These are phyloP conservation scores for Limonium bicolor DNA, from an alignment of 148 eudicot genomes.

Conservation along the genomic window DNA sequence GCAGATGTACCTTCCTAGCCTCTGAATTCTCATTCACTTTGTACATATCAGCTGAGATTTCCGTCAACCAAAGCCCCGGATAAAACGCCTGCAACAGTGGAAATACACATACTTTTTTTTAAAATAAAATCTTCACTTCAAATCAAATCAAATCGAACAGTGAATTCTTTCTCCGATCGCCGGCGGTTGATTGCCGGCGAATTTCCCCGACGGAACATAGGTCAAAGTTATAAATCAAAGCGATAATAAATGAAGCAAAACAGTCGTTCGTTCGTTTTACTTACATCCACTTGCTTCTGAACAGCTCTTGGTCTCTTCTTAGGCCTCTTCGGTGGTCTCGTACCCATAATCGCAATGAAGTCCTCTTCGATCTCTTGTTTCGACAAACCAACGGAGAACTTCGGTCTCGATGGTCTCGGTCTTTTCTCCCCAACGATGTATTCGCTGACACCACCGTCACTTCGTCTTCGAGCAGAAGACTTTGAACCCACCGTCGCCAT, in stretches of 20 bases:
- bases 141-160: slow-evolving; percentile 10
- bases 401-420: slow-evolving; percentile 16
- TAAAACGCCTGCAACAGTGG: slow-evolving; percentile 20
- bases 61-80: slow-evolving; percentile 39
- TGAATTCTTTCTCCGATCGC: neutral
- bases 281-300: slow-evolving; percentile 39
- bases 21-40: slow-evolving; percentile 26
- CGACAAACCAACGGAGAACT: slow-evolving; percentile 25
- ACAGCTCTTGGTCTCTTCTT: slow-evolving; percentile 30
- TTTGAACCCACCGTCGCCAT: slow-evolving; percentile 12
- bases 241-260: neutral
- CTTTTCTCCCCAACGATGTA: slow-evolving; percentile 6
- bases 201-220: neutral
- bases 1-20: slow-evolving; percentile 15
- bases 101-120: neutral
- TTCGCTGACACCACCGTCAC: slow-evolving; percentile 1
- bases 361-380: slow-evolving; percentile 31
- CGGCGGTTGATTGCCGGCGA: neutral
- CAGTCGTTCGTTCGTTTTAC: neutral
- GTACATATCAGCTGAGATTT: slow-evolving; percentile 27
- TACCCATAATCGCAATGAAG: slow-evolving; percentile 23
- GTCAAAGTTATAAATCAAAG: neutral
- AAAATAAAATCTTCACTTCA: neutral
- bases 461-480: slow-evolving; percentile 11
- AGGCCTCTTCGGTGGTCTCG: slow-evolving; percentile 25